Conservation (phyloP, 2,329 filamentous ascomycete genomes). For the Tetracladium maxilliforme region DNA sequence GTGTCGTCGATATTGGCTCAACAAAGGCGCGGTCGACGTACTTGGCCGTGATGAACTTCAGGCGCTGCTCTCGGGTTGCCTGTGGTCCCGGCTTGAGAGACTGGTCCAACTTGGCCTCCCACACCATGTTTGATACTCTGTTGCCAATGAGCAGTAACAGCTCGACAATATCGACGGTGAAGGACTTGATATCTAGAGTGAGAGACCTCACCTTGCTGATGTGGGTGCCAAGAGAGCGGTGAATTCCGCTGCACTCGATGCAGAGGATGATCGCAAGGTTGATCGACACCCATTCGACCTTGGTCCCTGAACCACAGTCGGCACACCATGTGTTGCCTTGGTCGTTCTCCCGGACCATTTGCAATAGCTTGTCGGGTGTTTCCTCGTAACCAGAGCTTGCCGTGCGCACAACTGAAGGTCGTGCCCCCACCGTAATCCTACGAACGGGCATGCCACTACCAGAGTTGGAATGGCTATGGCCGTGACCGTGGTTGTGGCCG, state of each 20-base stretch:
- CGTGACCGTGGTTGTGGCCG: slow-evolving; percentile 27
- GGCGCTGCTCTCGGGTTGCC: slow-evolving; percentile 74
- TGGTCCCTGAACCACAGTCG: slow-evolving; percentile 80
- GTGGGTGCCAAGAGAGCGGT: slow-evolving; percentile 89
- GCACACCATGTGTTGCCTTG: slow-evolving; percentile 90
- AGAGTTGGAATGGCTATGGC: slow-evolving; percentile 30
- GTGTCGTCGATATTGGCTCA: slow-evolving; percentile 57
- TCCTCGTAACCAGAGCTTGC: slow-evolving; percentile 65
- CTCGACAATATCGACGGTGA: slow-evolving; percentile 94
- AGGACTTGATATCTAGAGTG: slow-evolving; percentile 88
- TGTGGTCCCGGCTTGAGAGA: slow-evolving; percentile 58
- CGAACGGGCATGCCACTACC: slow-evolving; percentile 55
- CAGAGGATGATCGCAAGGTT: slow-evolving; percentile 93
- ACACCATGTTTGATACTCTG: slow-evolving; percentile 88
- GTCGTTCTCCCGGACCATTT: slow-evolving; percentile 77
- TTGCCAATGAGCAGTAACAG: slow-evolving; percentile 85
- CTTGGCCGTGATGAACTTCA: slow-evolving; percentile 92
- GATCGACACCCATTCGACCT: slow-evolving; percentile 98
- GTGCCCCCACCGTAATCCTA: slow-evolving; percentile 81
- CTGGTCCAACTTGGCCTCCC: slow-evolving; percentile 74
- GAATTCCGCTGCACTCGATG: slow-evolving; percentile 96
- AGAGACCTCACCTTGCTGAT: slow-evolving; percentile 95
- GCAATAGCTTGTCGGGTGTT: slow-evolving; percentile 71
- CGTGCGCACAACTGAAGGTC: slow-evolving; percentile 56
- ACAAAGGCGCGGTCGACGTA: slow-evolving; percentile 79